Base-by-base conservation (phyloP, 2,329 filamentous ascomycete species). In the Paecilomyces variotii region DNA sequence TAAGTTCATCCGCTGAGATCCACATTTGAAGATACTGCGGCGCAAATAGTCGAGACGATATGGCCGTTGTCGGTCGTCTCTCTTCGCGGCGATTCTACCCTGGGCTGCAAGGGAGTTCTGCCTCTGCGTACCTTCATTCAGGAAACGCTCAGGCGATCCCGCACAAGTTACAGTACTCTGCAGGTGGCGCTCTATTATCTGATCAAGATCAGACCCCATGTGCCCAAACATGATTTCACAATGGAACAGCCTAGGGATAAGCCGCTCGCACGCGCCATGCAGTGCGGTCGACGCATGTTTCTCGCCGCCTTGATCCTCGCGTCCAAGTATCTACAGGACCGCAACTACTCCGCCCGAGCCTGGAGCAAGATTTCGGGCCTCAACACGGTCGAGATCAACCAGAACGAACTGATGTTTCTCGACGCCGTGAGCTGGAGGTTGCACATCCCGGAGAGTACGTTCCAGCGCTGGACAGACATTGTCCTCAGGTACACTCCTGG, bases 361-460 rank as follows among this genome's bases (percentile, higher is more conserved):
- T 99, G 94, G 94, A 97, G 93, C 75, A 97, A 96, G 80, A 99
- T 99, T 67, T 97, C 94, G 19, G 94, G 94, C n/a, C 81, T 99
- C 59, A 91, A 90, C 72, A 92, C 91, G 2, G 80, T 84, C 58
- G 94, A 99, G 77, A 97, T 99, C 75, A 97, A 97, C 76, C 88
- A 91, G 70, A 97, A 97, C 73, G 94, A 99, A 78, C 88, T 95
- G 74, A 87, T 90, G 19, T 99, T 97, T 72, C 82, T 99, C 53
- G 79, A 88, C 61, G 90, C 92, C 53, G 90, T 99, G 62, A 87
- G 91, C 73, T 99, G 93, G 92, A 90, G 91, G 68, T 84, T 99
- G 30, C 94, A 99, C 74, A 93, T 99, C 63, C 88, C 91, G 0
- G 91, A 97, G 65, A 83, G 87, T 2, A 83, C 90, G 9, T 97